phyloP scores from a whole-genome alignment of 2,329 filamentous ascomycete species.

The Diplocarpon rosae region DNA sequence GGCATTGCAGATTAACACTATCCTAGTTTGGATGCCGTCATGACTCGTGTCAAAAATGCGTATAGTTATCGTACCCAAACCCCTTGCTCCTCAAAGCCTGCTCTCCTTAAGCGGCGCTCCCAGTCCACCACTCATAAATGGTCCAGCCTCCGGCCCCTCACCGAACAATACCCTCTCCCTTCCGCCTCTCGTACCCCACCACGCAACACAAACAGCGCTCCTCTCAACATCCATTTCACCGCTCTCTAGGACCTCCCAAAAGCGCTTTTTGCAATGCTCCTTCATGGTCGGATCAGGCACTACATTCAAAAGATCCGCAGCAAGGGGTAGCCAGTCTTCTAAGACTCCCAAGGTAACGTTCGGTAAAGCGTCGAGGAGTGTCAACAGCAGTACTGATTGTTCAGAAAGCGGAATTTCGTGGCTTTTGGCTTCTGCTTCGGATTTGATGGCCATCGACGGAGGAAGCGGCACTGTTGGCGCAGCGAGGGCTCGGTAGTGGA shows the following conservation, averaged over 20 bases:
- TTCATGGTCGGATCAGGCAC: conserved; percentile 45
- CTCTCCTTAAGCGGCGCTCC: conserved; percentile 13
- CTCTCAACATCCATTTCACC: conserved; percentile 65
- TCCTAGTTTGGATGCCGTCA: too few relatives aligned
- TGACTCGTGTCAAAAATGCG: too few relatives aligned
- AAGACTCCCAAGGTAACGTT: conserved; percentile 47
- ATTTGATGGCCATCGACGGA: conserved; percentile 14
- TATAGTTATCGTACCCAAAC: too few relatives aligned
- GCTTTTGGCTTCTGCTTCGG: conserved; percentile 22
- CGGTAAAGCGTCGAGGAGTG: conserved; percentile 53
- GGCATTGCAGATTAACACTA: too few relatives aligned
- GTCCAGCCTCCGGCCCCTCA: conserved; percentile 7
- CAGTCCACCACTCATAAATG: conserved; percentile 25
- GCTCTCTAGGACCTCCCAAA: conserved; percentile 53
- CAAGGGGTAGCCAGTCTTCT: conserved; percentile 55
- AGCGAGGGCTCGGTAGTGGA: conserved; percentile 45
- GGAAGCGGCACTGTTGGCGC: conserved; percentile 38
- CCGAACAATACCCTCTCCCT: conserved; percentile 24
- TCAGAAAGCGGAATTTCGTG: conserved; percentile 37
- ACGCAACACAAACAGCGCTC: conserved; percentile 52
- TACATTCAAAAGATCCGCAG: conserved; percentile 46
- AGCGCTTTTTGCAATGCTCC: conserved; percentile 45
- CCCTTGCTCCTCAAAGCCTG: conserved; percentile 13
- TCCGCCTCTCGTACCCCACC: conserved; percentile 49
- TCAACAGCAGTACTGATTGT: conserved; percentile 51